These are phyloP conservation scores for Bipolaris oryzae DNA, from an alignment of 2,329 filamentous ascomycete genomes.

Conservation along the genomic window DNA sequence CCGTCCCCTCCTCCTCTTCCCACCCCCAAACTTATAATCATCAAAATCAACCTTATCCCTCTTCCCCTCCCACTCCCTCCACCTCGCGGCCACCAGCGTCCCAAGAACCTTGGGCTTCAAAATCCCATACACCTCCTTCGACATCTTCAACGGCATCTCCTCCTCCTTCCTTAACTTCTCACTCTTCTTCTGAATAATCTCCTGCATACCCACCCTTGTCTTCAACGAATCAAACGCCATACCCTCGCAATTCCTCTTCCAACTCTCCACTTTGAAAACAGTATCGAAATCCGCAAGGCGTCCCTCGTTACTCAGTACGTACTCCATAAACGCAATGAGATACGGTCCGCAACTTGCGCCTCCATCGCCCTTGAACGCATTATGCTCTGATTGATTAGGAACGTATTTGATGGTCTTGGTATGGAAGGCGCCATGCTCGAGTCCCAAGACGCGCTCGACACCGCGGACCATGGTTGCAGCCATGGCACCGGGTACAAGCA, in stretches of 20 bases:
- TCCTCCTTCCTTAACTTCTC: background rate
- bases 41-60: background rate
- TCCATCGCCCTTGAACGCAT: background rate
- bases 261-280: background rate
- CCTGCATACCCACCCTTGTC: background rate
- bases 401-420: slow-evolving; percentile 3
- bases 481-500: background rate
- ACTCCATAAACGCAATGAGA: background rate
- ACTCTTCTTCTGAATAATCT: background rate
- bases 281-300: background rate
- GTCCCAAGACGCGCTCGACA: background rate
- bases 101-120: background rate
- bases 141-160: background rate
- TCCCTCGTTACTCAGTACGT: background rate
- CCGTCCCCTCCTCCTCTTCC: background rate
- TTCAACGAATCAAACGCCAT: slow-evolving; percentile 1
- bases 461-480: slow-evolving; percentile 2
- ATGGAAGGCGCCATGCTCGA: background rate
- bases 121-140: background rate
- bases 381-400: background rate
- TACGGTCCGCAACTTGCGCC: background rate
- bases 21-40: background rate
- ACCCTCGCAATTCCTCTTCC: background rate
- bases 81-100: background rate
- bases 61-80: background rate